Percentiles rank a stretch among this genome's conserved stretches.
Conservation (phyloP, 192 early-diverging fungal species). For the Rhizophlyctis rosea region DNA sequence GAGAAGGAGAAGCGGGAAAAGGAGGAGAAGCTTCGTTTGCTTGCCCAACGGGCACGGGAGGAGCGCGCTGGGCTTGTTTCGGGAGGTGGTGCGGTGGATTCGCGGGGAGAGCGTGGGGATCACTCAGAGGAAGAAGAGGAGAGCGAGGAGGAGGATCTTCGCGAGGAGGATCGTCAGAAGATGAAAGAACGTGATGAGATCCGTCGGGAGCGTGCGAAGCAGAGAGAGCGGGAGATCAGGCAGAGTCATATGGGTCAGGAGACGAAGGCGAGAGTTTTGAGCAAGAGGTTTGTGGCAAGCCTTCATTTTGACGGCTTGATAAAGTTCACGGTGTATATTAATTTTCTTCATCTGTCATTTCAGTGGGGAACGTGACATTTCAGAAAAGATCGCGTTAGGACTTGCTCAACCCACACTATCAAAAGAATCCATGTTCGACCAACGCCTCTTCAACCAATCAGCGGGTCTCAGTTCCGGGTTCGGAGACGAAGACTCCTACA, state of each 20-base stretch:
- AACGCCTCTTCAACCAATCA: constrained; percentile 90
- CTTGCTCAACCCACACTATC: constrained; percentile 86
- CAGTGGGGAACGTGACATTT: constrained; percentile 88
- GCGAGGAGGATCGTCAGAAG: constrained; percentile 59
- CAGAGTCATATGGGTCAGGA: constrained; percentile 87
- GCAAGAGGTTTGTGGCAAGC: constrained; percentile 33
- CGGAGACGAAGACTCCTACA: constrained; percentile 88
- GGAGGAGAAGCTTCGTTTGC: constrained; percentile 80
- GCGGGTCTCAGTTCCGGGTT: constrained; percentile 84
- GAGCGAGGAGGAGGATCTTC: constrained; percentile 23
- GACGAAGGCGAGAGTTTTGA: constrained; percentile 74
- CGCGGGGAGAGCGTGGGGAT: constrained; percentile 10
- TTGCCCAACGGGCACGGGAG: constrained; percentile 94
- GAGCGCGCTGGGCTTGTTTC: constrained; percentile 63
- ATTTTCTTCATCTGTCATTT: constrained; percentile 3
- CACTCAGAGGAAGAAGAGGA: constrained; percentile 27
- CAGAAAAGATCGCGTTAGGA: constrained; percentile 97
- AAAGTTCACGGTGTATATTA: background rate
- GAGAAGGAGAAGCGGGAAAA: constrained; percentile 92
- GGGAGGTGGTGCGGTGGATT: constrained; percentile 8
- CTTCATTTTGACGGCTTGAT: background rate
- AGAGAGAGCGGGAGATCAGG: constrained; percentile 83
- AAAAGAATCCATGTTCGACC: constrained; percentile 91
- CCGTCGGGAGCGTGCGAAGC: constrained; percentile 75
- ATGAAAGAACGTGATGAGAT: constrained; percentile 81